A percentile compares a stretch with the other conserved stretches of the same genome.
phyloP scores from a whole-genome alignment of 257 asterid genomes.

The Plectranthus barbatus region DNA sequence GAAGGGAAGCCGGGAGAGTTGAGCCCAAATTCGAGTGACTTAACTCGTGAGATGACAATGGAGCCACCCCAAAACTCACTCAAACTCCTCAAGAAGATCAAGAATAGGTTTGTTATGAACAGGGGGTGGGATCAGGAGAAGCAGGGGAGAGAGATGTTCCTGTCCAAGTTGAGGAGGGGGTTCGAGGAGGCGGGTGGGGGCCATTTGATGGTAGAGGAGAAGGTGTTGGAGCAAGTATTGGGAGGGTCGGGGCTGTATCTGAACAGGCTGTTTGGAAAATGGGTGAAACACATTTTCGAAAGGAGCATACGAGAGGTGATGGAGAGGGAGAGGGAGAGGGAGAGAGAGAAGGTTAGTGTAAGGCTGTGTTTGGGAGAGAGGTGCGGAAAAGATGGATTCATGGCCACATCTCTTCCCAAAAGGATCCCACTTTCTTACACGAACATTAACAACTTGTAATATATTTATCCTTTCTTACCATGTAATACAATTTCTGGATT shows the following conservation, averaged over 20 bases:
- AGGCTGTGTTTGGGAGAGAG: no score
- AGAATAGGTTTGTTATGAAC: conserved; percentile 33
- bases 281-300: conserved; percentile 54
- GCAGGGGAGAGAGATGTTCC: conserved; percentile 33
- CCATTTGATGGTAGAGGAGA: conserved; percentile 34
- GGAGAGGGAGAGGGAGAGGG: conserved; percentile 26
- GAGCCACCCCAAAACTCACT: conserved; percentile 18
- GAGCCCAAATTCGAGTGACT: conserved; percentile 37
- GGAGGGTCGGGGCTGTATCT: conserved; percentile 37
- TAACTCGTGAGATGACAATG: conserved; percentile 21
- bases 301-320: conserved; percentile 27
- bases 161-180: conserved; percentile 27
- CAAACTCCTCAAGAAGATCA: conserved; percentile 33
- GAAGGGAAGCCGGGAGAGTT: conserved; percentile 12
- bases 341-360: no score
- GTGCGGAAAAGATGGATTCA: conserved; percentile 42
- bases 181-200: conserved; percentile 19
- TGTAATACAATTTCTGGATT: conserved; percentile 27
- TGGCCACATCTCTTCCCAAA: conserved; percentile 70
- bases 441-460: conserved; percentile 26
- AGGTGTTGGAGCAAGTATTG: conserved; percentile 34
- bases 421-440: conserved; percentile 44
- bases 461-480: conserved; percentile 18
- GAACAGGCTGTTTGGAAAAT: conserved; percentile 44
- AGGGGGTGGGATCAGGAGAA: conserved; percentile 21